Evolutionary conservation across 2,329 filamentous ascomycete species (phyloP).

Genomic region (Lachnellula occidentalis): DNA sequence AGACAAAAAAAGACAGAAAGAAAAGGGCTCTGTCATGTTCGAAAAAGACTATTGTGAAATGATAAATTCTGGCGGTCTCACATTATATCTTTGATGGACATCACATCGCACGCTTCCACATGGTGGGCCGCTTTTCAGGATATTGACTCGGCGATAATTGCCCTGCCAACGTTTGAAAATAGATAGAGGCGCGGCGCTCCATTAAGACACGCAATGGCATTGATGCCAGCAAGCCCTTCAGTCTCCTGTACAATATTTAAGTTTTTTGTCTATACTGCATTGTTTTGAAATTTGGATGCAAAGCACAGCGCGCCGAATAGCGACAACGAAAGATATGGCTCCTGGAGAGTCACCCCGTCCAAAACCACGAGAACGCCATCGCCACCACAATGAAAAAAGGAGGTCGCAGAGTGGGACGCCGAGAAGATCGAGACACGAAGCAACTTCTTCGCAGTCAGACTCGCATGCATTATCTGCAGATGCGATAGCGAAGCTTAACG

Average conservation of each 20-base stretch:
- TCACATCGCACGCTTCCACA: no score
- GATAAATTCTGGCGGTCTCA: no score
- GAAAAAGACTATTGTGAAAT: no score
- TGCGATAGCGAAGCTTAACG: slow-evolving; percentile 28
- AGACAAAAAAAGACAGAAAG: neutral
- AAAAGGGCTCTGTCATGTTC: neutral
- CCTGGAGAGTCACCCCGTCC: slow-evolving; percentile 23
- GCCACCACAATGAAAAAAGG: slow-evolving; percentile 13
- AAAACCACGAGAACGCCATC: slow-evolving; percentile 19
- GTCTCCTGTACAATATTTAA: slow-evolving; percentile 1
- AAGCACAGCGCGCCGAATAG: neutral
- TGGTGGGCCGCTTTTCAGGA: neutral
- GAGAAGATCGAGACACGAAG: slow-evolving; percentile 18
- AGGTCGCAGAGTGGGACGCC: slow-evolving; percentile 16
- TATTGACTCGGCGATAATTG: slow-evolving; percentile 6
- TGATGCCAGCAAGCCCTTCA: neutral
- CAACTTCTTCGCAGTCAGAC: slow-evolving; percentile 20
- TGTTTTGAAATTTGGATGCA: neutral
- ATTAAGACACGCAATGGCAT: slow-evolving; percentile 1
- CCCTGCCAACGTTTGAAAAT: slow-evolving; percentile 2
- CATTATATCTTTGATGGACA: no score
- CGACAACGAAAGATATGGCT: slow-evolving; percentile 16
- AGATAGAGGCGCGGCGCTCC: neutral
- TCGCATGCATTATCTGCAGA: slow-evolving; percentile 29
- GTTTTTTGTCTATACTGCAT: neutral